Base-by-base conservation (phyloP, 140 eudicot species). In the Oenanthe javanica region DNA sequence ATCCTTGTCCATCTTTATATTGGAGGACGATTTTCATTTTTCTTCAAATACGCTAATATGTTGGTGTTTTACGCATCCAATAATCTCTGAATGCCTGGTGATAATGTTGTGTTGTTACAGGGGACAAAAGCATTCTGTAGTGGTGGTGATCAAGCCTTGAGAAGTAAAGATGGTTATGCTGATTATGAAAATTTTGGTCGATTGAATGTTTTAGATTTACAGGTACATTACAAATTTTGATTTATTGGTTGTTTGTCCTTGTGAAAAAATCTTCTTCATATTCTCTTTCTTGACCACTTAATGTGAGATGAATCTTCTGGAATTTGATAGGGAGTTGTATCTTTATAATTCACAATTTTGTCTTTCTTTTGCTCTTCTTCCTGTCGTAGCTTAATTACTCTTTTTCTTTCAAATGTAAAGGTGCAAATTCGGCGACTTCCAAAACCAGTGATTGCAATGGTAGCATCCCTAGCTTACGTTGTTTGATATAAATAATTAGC, bases 401-500 rank as follows among this genome's bases (percentile, higher is more conserved):
- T 27, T 42, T 76, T 55, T 45, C 36, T 85, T 79, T 57, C 59
- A 23, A 11, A 23, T 49, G 27, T 82, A 57, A 46, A 95, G 99
- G 97, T 92, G 84, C 97, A 95, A 50, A 95, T 95, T 40, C 91
- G 99, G 18, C 90, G 99, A 15, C 95, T 92, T 80, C 97, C 98
- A 54, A 94, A 94, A 82, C 99, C 99, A 73, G 99, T 94, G 5
- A 94, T 94, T 66, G 99, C 99, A 72, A 94, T 94, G 99, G 99
- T 94, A 92, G 72, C 45, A 61, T 46, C 77, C 81, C 43, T 50
- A 8, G 14, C 52, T 25, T 74, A 59, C 55, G 23, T 59, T 42
- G 4, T 13, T 47, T 75, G 31, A 74, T 54, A 55, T 42, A 71
- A 46, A 12, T 75, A 3, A 31, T 6, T 46, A 21, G n/a, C 45